Base-by-base conservation (phyloP, 2,329 filamentous ascomycete genomes). In the Zalaria obscura region DNA sequence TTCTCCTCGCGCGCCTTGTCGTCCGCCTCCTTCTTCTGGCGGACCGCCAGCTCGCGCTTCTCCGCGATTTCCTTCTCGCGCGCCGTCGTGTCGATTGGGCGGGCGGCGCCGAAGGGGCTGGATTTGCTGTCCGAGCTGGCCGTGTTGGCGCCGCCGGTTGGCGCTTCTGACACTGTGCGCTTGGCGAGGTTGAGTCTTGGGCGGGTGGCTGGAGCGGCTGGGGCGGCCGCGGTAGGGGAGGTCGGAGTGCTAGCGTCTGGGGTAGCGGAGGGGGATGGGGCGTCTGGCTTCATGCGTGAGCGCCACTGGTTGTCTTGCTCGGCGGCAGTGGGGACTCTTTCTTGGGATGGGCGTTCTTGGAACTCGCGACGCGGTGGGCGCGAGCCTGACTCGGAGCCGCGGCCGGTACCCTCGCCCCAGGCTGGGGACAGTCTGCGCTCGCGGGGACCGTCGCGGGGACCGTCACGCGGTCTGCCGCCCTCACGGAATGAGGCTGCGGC, bases 241-340 rank as follows among this genome's bases (percentile, higher is more conserved):
- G 85, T 77, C 6, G 84, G 83, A 51, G 80, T 77, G 57, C 80
- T 87, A 45, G 76, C 74, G 45, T 91, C 83, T 40, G 80, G 81
- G 32, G 79, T 80, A 45, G 75, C 70, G 33, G 72, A 73, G 25
- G 79, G 73, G 8, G 80, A 78, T 4, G 71, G 60, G 31, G 72
- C 64, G 54, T 93, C 88, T n/a, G 89, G 85, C 51, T 78, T 82
- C 88, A 96, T 96, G 63, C 75, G 83, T 50, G 74, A 72, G 54
- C 91, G 82, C 91, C 91, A 98, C 64, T 93, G 80, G 65, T 79
- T 93, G 60, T 96, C 91, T 56, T 84, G 76, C 46, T 98, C 91
- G 39, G 91, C 83, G 34, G 91, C 91, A 43, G 84, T 96, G 25
- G 83, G 83, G 39, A 72, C 72, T 52, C 84, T 76, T 58, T 85